These are phyloP conservation scores for Penicillium robsamsonii DNA, from an alignment of 495 filamentous ascomycete genomes.

Conservation along the genomic window DNA sequence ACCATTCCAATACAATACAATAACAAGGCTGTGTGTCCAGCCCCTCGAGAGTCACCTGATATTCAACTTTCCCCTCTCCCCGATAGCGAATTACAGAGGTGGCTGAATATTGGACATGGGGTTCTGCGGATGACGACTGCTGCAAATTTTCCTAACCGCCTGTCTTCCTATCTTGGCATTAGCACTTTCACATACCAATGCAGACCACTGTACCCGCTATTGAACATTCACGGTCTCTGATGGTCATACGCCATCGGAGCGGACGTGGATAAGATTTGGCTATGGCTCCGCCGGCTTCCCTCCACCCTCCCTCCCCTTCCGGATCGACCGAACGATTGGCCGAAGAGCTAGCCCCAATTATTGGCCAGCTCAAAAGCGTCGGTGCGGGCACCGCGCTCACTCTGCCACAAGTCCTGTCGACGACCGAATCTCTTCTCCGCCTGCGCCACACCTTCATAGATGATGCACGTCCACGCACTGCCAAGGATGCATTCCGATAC, in stretches of 20 bases:
- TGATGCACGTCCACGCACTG: conserved; percentile 39
- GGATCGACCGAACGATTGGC: conserved; percentile 56
- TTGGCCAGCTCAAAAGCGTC: conserved; percentile 51
- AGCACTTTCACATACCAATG: conserved; percentile 38
- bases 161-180: conserved; percentile 13
- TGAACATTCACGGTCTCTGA: conserved; percentile 41
- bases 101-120: conserved; percentile 13
- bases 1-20: conserved; percentile 1
- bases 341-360: conserved; percentile 57
- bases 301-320: conserved; percentile 62
- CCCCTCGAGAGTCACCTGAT: conserved; percentile 27
- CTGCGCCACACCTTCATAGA: conserved; percentile 60
- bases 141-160: conserved; percentile 7
- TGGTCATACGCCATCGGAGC: conserved; percentile 39
- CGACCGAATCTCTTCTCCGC: conserved; percentile 42
- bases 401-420: conserved; percentile 30
- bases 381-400: conserved; percentile 23
- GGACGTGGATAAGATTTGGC: conserved; percentile 42
- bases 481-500: conserved; percentile 80
- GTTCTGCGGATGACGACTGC: conserved; percentile 7
- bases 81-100: conserved; percentile 14
- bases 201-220: conserved; percentile 40
- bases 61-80: conserved; percentile 15
- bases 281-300: conserved; percentile 41
- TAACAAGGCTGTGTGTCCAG: conserved; percentile 4